Base-by-base conservation (phyloP, 2,329 filamentous ascomycete species). In the Talaromyces pinophilus region DNA sequence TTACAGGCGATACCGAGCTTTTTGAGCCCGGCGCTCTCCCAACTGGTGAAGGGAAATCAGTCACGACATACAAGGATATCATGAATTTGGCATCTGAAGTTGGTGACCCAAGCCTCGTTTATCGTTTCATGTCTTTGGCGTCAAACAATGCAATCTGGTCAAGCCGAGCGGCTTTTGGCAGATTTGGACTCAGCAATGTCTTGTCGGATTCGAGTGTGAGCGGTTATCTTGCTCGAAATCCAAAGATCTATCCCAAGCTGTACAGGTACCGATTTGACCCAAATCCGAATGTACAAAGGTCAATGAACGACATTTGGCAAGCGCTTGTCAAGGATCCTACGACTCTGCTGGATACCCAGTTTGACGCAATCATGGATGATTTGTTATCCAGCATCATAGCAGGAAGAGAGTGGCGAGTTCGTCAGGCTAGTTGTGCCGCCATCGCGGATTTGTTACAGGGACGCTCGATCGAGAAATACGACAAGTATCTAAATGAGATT, bases 261-360 rank as follows among this genome's bases (percentile, higher is more conserved):
- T 99, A 90, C 79, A 87, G 95, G 59, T 99, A 98, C 78, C 86
- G 93, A 60, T 98, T 98, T 68, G 95, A 99, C 77, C 95, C 95
- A 0, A 98, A 97, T 74, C 85, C 89, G 1, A 97, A 96, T 70
- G 95, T 98, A 13, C 92, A 94, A 75, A 86, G 89, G 59, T 97
- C 94, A 0, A 99, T 99, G 95, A 93, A 96, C 66, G 92, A 96
- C 69, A 98, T 99, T 70, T 99, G 95, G 95, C 93, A 91, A 72
- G 90, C 94, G 0, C 81, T 99, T n/a, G 93, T 98, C 63, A 96
- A 96, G 74, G 93, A 98, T 71, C 87, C 92, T 1, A 88, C 87
- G 19, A 84, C 86, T 0, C 91, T 91, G 0, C 86, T 98, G 52
- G 89, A 95, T 69, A 82, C 84, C 19, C 86, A 98, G 77, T 97